These are phyloP conservation scores for Golubevia sp. DNA, from an alignment of 1,284 basidiomycete genomes.

Conservation along the genomic window DNA sequence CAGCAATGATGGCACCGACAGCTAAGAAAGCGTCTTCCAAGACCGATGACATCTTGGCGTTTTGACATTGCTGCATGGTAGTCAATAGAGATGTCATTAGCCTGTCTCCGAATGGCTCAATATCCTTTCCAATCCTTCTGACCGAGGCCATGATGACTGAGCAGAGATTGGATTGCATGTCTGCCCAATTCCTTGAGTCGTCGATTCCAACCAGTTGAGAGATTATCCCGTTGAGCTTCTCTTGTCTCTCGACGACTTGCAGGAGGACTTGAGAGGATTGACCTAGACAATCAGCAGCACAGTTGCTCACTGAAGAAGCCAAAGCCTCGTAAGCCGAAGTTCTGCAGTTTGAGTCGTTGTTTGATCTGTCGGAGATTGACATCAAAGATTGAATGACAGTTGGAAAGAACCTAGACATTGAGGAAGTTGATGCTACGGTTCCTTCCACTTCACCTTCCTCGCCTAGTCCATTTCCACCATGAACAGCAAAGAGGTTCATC, in stretches of 20 bases:
- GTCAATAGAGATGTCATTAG: constrained; percentile 92
- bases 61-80: constrained; percentile 74
- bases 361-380: constrained; percentile 74
- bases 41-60: constrained; percentile 91
- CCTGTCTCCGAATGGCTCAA: constrained; percentile 86
- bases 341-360: constrained; percentile 89
- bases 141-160: constrained; percentile 64
- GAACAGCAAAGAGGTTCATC: constrained; percentile 74
- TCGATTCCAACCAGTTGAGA: constrained; percentile 88
- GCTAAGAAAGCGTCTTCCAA: constrained; percentile 96
- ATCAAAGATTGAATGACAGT: constrained; percentile 70
- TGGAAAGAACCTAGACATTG: constrained; percentile 60
- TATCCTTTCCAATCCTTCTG: constrained; percentile 76
- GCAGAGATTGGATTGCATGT: constrained; percentile 94
- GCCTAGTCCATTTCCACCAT: constrained; percentile 34
- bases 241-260: constrained; percentile 83
- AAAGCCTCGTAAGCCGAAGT: constrained; percentile 97
- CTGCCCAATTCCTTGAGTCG: constrained; percentile 98
- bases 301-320: constrained; percentile 80
- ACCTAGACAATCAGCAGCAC: constrained; percentile 78
- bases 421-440: too few relatives aligned
- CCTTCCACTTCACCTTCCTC: constrained; percentile 14
- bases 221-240: constrained; percentile 76
- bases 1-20: constrained; percentile 74
- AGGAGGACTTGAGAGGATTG: constrained; percentile 83